Evolutionary conservation across 2,329 filamentous ascomycete species (phyloP).

Genomic region (Claviceps sorghi): DNA sequence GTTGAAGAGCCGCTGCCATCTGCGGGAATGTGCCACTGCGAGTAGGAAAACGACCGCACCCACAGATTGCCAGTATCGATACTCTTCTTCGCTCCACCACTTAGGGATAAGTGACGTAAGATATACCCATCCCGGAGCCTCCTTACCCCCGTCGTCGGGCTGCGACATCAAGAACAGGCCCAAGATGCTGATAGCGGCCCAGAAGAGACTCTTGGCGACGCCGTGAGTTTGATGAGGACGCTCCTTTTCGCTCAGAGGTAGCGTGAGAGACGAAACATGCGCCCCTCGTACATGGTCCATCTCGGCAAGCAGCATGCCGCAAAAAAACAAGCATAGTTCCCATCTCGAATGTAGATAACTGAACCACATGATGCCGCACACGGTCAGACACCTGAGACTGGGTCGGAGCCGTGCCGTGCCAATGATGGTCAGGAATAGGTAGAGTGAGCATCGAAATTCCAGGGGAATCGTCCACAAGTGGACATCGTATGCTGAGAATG

Average conservation of each 20-base stretch:
- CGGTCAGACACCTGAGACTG: constrained; percentile 25
- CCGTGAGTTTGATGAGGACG: background rate
- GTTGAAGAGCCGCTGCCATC: constrained; percentile 37
- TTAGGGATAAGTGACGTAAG: constrained; percentile 33
- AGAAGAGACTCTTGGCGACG: constrained; percentile 16
- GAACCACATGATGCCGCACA: constrained; percentile 28
- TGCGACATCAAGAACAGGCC: constrained; percentile 36
- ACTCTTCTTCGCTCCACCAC: constrained; percentile 33
- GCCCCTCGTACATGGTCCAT: constrained; percentile 34
- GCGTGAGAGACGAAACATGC: constrained; percentile 19
- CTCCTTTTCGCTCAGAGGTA: constrained; percentile 13
- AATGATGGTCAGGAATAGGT: constrained; percentile 39
- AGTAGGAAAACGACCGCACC: constrained; percentile 39
- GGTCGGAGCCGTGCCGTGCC: constrained; percentile 33
- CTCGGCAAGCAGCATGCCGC: constrained; percentile 41
- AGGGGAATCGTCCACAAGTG: constrained; percentile 51
- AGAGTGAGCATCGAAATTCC: constrained; percentile 43
- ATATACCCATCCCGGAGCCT: constrained; percentile 38
- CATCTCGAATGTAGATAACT: constrained; percentile 33
- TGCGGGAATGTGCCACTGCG: constrained; percentile 30
- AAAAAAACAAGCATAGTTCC: constrained; percentile 41
- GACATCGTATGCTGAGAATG: constrained; percentile 30
- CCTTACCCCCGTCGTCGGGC: constrained; percentile 23
- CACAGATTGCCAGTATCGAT: constrained; percentile 42
- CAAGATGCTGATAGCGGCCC: constrained; percentile 28